Evolutionary conservation across 306 rosid species (phyloP).

Genomic region (Acmispon strigosus): DNA sequence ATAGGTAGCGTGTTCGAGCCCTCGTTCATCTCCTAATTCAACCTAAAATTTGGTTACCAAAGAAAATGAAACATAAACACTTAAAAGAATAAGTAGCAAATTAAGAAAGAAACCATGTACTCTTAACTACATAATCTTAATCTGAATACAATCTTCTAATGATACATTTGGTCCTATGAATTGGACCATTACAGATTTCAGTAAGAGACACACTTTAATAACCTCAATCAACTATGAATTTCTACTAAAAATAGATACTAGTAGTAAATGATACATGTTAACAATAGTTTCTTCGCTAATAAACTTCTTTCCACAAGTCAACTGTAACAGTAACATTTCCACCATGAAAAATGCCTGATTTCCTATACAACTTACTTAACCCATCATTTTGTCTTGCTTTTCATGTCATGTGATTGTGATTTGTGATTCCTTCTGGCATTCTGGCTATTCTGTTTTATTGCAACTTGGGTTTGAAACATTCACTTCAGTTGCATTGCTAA

Average conservation of each 20-base stretch:
- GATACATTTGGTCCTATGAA: slow-evolving; percentile 8
- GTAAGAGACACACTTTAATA: neutral
- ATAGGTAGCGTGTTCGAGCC: too few species aligned
- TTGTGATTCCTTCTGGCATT: slow-evolving; percentile 3
- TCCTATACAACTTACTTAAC: neutral
- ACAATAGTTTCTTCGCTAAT: neutral
- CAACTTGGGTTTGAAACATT: slow-evolving; percentile 14
- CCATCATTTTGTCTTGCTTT: slow-evolving; percentile 14
- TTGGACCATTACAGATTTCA: slow-evolving; percentile 13
- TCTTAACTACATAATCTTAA: neutral
- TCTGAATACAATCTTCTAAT: neutral
- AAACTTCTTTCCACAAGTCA: neutral
- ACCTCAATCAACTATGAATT: slow-evolving; percentile 1
- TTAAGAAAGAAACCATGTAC: too few species aligned
- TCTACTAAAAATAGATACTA: slow-evolving; percentile 7
- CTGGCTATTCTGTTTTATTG: slow-evolving; percentile 12
- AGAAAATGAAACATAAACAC: too few species aligned
- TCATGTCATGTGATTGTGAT: slow-evolving; percentile 7
- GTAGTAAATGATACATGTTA: neutral
- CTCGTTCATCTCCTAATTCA: too few species aligned
- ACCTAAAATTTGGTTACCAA: too few species aligned
- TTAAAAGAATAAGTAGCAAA: too few species aligned
- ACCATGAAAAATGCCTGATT: neutral
- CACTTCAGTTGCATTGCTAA: slow-evolving; percentile 42
- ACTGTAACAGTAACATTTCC: neutral